Conservation (phyloP, 768 basidiomycete species). For the Trametes cingulata region DNA sequence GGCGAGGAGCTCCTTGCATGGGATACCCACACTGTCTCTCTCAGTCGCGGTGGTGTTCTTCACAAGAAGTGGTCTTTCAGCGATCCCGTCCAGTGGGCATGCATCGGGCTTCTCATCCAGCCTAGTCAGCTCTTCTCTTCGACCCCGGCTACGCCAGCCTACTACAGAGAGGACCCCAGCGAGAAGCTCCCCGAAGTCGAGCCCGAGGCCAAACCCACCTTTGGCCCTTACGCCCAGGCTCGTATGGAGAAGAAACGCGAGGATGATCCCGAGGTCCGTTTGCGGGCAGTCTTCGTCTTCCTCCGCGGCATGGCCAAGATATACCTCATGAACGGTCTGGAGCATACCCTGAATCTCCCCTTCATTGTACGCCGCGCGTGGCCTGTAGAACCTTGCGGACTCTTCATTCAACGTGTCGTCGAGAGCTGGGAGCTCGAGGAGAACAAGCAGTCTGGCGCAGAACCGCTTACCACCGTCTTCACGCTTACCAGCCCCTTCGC, state of each 20-base stretch:
- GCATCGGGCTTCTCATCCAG: slow-evolving; percentile 73
- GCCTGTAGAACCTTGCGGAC: slow-evolving; percentile 76
- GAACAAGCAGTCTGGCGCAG: slow-evolving; percentile 63
- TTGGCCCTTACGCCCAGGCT: slow-evolving; percentile 42
- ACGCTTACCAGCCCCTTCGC: slow-evolving; percentile 75
- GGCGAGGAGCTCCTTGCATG: slow-evolving; percentile 62
- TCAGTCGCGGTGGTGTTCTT: slow-evolving; percentile 68
- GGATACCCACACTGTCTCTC: slow-evolving; percentile 62
- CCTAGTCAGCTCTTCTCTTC: slow-evolving; percentile 34
- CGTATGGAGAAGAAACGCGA: slow-evolving; percentile 39
- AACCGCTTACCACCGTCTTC: slow-evolving; percentile 78
- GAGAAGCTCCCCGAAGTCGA: slow-evolving; percentile 31
- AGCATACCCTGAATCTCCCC: slow-evolving; percentile 78
- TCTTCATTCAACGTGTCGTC: slow-evolving; percentile 75
- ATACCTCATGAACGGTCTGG: slow-evolving; percentile 66
- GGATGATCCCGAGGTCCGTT: slow-evolving; percentile 40
- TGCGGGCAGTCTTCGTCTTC: slow-evolving; percentile 74
- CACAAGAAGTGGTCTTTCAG: slow-evolving; percentile 75
- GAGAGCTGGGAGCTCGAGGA: slow-evolving; percentile 69
- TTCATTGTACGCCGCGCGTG: slow-evolving; percentile 80
- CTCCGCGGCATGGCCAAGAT: slow-evolving; percentile 73
- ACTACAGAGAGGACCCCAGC: slow-evolving; percentile 31
- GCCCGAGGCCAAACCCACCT: slow-evolving; percentile 32
- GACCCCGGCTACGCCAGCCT: slow-evolving; percentile 29
- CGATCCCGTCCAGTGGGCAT: slow-evolving; percentile 76